Evolutionary conservation across 768 basidiomycete genomes (phyloP), one percentile per base, ranked within the genome.

Genomic region (Ephemerocybe angulata): DNA sequence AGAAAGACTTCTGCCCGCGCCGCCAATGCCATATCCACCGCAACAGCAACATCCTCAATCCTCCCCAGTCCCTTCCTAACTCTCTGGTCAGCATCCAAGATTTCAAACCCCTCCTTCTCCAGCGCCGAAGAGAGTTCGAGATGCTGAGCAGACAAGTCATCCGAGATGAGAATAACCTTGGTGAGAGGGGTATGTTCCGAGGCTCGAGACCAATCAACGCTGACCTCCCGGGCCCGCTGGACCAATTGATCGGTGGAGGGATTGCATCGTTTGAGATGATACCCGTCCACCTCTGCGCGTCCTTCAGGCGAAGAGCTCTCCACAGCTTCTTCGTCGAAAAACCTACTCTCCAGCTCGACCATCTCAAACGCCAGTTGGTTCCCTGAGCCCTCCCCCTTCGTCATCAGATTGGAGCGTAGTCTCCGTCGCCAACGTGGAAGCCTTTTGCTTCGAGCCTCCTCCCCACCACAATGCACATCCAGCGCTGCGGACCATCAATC

Each of bases 1-100:
- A 85, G 67, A 61, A 84, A 85, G 38, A 83, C 78, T 60, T 84
- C 79, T 1, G 82, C 82, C 46, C 71, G 68, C 62, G 80, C 74
- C 1, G 79, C 84, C 24, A 85, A 74, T 11, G 76, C 79, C 83
- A 85, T 85, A 62, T 85, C 83, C 33, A 84, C 74, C 1, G 80
- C 82, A 63, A 76, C 77, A 24, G 68, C 70, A 3, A 84, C 79
- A 13, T 78, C 65, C 13, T 48, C 21, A 10, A 28, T 60, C 65
- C 62, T 85, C 81, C 46, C 74, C 37, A 17, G 4, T 8, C 22
- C 50, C 27, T 52, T 52, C 35, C 50, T 27, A 22, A 30, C 11
- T n/a, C 30, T 22, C 27, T 21, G 19, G 38, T 29, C 38, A 17
- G 35, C 22, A 12, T 41, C 51, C 22, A 83, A 64, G 33, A 77